phyloP scores from a whole-genome alignment of 1,284 basidiomycete species.

The Puccinia hordei region DNA sequence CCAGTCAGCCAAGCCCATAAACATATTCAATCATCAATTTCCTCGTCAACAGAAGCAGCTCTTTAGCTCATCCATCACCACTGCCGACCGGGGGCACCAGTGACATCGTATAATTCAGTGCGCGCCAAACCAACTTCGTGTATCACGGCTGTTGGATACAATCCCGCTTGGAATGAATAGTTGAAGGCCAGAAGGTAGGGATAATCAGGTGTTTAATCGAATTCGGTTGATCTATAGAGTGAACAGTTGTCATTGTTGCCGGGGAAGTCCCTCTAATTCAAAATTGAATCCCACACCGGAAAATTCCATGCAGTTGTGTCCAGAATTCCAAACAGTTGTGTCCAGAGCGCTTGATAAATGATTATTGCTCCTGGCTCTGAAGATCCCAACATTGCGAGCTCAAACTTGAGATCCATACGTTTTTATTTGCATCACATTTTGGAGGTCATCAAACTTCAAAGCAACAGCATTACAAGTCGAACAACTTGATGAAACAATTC shows the following conservation, averaged over 20 bases:
- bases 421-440: neutral
- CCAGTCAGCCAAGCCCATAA: neutral
- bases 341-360: neutral
- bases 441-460: neutral
- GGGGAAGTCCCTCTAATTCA: neutral
- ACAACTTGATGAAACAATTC: neutral
- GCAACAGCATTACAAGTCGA: neutral
- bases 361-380: neutral
- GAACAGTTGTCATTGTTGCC: neutral
- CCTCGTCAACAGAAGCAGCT: neutral
- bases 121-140: neutral
- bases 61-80: conserved; percentile 7
- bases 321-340: neutral
- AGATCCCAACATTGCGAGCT: neutral
- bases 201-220: neutral
- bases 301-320: neutral
- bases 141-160: neutral
- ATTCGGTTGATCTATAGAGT: conserved; percentile 6
- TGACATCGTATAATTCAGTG: neutral
- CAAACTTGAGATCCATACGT: neutral
- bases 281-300: neutral
- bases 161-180: neutral
- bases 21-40: neutral
- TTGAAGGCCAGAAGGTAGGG: neutral
- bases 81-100: neutral